These are phyloP conservation scores for Psidium guajava DNA, from an alignment of 345 rosid species.

Conservation along the genomic window DNA sequence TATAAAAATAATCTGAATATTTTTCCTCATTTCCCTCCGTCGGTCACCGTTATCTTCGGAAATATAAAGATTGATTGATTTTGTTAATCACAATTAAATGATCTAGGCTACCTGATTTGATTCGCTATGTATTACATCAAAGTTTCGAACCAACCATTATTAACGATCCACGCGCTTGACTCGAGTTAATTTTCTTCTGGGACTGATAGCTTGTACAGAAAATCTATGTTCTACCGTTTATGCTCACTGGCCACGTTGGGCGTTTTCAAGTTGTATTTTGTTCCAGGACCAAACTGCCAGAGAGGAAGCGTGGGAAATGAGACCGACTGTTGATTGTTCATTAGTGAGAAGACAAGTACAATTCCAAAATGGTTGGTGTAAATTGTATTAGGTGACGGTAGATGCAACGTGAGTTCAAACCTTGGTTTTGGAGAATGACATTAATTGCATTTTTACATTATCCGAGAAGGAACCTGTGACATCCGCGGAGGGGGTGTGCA, in stretches of 20 bases:
- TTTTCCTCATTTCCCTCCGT: no score
- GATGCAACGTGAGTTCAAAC: neutral
- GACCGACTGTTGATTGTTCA: neutral
- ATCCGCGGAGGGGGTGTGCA: no score
- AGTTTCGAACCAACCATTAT: neutral
- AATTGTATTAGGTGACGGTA: neutral
- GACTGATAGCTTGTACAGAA: neutral
- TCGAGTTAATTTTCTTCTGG: neutral
- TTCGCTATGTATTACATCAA: neutral
- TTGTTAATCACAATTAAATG: neutral
- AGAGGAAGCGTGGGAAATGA: neutral
- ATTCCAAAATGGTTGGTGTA: neutral
- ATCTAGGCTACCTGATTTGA: neutral
- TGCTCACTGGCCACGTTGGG: neutral
- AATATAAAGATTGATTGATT: neutral
- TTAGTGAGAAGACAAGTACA: neutral
- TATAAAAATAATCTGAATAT: no score
- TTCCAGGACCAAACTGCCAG: neutral
- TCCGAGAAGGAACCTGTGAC: neutral
- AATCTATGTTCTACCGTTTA: neutral
- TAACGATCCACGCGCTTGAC: neutral
- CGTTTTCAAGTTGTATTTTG: neutral
- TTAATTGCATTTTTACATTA: neutral
- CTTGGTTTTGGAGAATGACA: neutral
- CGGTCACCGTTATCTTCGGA: neutral